Conservation (phyloP, 1,284 basidiomycete species). For the Rhodotorula sp. region DNA sequence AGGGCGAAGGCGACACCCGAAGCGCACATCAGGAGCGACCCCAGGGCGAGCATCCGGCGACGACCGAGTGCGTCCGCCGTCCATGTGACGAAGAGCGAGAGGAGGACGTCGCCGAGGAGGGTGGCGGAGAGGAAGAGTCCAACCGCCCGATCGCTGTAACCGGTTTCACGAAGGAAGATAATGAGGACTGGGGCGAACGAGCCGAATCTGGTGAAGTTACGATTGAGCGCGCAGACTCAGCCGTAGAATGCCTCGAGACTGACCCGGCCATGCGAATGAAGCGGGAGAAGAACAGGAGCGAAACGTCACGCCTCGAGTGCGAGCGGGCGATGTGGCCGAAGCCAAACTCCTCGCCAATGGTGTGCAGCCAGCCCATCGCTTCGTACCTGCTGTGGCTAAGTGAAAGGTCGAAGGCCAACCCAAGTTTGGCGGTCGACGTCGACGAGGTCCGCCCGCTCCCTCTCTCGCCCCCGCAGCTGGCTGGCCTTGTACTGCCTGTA, state of each 20-base stretch:
- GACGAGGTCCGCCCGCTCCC: no score
- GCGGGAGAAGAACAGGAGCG: slow-evolving; percentile 20
- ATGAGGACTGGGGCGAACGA: slow-evolving; percentile 35
- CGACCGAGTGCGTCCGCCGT: slow-evolving; percentile 31
- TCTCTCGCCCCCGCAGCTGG: no score
- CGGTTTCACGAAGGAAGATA: slow-evolving; percentile 22
- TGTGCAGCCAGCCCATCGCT: neutral
- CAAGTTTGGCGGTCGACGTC: no score
- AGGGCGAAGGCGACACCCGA: slow-evolving; percentile 28
- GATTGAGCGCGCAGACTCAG: no score
- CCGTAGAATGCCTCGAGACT: neutral
- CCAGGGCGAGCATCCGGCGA: slow-evolving; percentile 27
- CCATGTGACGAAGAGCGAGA: slow-evolving; percentile 35
- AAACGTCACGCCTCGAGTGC: slow-evolving; percentile 19
- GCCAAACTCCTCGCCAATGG: slow-evolving; percentile 23
- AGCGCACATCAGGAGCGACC: slow-evolving; percentile 23
- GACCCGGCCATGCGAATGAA: slow-evolving; percentile 33
- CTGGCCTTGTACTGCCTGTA: no score
- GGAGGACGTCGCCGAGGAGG: slow-evolving; percentile 33
- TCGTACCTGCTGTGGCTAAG: neutral
- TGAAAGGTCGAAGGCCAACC: no score
- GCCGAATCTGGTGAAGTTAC: slow-evolving; percentile 22
- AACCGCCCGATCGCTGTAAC: slow-evolving; percentile 18
- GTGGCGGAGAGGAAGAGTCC: slow-evolving; percentile 35
- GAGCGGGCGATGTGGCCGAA: slow-evolving; percentile 15